Evolutionary conservation across 1,284 basidiomycete genomes (phyloP), one percentile per base, ranked within the genome.

Genomic region (Termitomyces sp.): DNA sequence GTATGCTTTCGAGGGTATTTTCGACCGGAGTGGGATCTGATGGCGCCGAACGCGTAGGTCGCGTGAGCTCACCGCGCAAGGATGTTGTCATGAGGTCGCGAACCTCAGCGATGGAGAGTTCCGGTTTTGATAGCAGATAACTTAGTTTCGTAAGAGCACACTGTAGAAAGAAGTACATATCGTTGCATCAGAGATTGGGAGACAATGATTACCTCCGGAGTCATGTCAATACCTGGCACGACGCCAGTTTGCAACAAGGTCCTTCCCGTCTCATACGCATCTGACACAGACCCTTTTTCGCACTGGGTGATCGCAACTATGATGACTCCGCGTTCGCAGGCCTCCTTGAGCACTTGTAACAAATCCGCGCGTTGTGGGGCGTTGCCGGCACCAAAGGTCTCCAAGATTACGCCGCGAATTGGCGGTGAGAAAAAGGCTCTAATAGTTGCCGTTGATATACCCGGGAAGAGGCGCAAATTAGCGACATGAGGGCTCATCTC

Each of bases 301-400:
- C 94, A 96, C 64, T 97, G 93, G 0, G 91, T 88, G 53, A 96
- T 93, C 10, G 93, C 92, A 44, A 97, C 92, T 44, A 97, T 83
- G 34, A 96, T 82, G 1, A 95, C 79, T 4, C 91, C 92, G 2
- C 88, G 80, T 48, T 88, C 82, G 52, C 88, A 89, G 0, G 93
- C 93, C 50, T 89, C 83, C 57, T 83, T 83, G 52, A 96, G 76
- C 0, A 82, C 84, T 19, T 78, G 64, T 65, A 86, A 78, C 26
- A 91, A 68, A 62, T 90, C 88, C 48, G 72, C 52, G 19, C 86
- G 79, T 60, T 88, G 84, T 0, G 89, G 89, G 16, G 89, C 88
- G 64, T 91, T 91, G 1, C 93, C 93, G 0, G 93, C 86, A 5
- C 93, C 93, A 68, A 91, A 97, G 1, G 88, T 91, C 67, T 95